Conservation (phyloP, 495 filamentous ascomycete species). For the Neurospora sp. region DNA sequence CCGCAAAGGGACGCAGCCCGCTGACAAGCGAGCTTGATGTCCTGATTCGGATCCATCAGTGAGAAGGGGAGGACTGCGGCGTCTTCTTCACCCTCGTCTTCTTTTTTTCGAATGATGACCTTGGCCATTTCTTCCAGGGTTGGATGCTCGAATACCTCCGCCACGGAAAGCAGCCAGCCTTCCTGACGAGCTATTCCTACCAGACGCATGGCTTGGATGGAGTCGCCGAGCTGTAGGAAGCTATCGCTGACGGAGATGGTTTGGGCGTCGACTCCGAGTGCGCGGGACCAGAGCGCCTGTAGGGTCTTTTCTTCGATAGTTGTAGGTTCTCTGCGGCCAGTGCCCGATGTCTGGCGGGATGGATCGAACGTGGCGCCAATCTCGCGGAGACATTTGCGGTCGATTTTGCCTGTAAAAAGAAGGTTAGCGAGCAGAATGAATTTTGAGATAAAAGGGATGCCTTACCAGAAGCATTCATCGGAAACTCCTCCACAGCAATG, state of each 20-base stretch:
- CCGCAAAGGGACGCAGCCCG: conserved; percentile 39
- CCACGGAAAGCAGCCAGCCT: conserved; percentile 44
- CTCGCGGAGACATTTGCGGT: conserved; percentile 45
- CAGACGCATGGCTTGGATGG: conserved; percentile 58
- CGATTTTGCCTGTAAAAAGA: no score
- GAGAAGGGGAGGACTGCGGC: conserved; percentile 5
- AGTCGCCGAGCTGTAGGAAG: conserved; percentile 59
- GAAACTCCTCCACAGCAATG: conserved; percentile 47
- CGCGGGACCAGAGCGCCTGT: conserved; percentile 19
- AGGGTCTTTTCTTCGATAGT: conserved; percentile 16
- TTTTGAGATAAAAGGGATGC: no score
- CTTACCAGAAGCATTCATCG: conserved; percentile 13
- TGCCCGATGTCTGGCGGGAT: background rate
- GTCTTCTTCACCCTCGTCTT: background rate
- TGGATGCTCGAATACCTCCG: conserved; percentile 23
- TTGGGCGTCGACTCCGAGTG: conserved; percentile 14
- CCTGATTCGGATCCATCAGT: conserved; percentile 1
- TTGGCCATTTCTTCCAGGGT: conserved; percentile 14
- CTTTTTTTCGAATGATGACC: background rate
- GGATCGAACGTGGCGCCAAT: conserved; percentile 16
- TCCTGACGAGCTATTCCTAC: conserved; percentile 42
- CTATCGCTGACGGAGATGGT: conserved; percentile 43
- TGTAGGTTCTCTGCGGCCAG: background rate
- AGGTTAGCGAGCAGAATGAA: no score
- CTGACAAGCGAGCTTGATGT: background rate